Base-by-base conservation (phyloP, 2,329 filamentous ascomycete species). In the Dactylellina sp. region DNA sequence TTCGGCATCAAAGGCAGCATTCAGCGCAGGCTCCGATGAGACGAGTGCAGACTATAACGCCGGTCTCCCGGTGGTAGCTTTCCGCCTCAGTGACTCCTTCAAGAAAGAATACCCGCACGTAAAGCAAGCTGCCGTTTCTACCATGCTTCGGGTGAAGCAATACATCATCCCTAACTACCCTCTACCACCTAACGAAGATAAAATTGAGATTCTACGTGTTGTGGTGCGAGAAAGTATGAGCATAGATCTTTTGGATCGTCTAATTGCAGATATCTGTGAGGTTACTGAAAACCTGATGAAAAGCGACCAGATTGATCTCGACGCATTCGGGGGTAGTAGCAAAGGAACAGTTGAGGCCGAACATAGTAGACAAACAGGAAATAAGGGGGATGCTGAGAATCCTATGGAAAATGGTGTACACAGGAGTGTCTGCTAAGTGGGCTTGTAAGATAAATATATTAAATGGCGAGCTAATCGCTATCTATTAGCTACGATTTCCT, bases 101-200 rank as follows among this genome's bases (percentile, higher is more conserved):
- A 85, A 85, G 79, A 82, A 84, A 70, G 81, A 87, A 46, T 89
- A 84, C 79, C 86, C 87, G 0, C 86, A 89, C 76, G 82, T 90
- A 71, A 87, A 88, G 80, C 89, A 91, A 80, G 87, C 86, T 64
- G 84, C 84, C 4, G 83, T 91, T 12, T 87, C 85, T 60, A 86
- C 88, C 16, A 80, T 91, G 42, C 80, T 90, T 63, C 84, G 89
- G 12, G 86, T 86, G 2, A 88, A 88, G 78, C 87, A 90, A 80
- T 91, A 89, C 82, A 90, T 91, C 71, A 88, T 91, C 66, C 89
- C 88, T 84, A 83, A 90, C 81, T 91, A 91, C 79, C 85, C 87
- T 0, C 82, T 91, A 3, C 89, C 89, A 7, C 88, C 88, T 0
- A 83, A 82, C 46, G 86, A 87, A 78, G 85, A 88, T 14, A 82